A percentile compares a stretch with the other conserved stretches of the same genome.
These are phyloP conservation scores for Ogataea nakhonphanomensis DNA, from an alignment of 805 yeast genomes.

Conservation along the genomic window DNA sequence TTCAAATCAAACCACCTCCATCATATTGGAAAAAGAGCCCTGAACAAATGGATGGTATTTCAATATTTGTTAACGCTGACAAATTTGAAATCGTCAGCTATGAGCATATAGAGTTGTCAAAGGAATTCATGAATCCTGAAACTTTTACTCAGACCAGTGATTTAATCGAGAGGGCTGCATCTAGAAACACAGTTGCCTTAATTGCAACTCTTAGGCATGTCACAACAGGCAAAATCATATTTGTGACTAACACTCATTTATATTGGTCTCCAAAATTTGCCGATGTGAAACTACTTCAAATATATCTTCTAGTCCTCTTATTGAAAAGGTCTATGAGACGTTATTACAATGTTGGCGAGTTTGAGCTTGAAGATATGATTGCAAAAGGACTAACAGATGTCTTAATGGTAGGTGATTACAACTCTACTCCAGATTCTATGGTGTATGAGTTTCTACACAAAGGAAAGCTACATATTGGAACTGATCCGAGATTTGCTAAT, in stretches of 20 bases:
- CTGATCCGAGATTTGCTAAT: slow-evolving; percentile 20
- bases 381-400: slow-evolving; percentile 33
- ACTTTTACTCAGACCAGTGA: slow-evolving; percentile 34
- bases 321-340: slow-evolving; percentile 29
- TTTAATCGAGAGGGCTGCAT: slow-evolving; percentile 35
- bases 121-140: slow-evolving; percentile 24
- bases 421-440: slow-evolving; percentile 47
- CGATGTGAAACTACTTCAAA: slow-evolving; percentile 54
- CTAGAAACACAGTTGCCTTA: slow-evolving; percentile 56
- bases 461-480: slow-evolving; percentile 20
- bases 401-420: slow-evolving; percentile 55
- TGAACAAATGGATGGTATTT: slow-evolving; percentile 57
- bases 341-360: slow-evolving; percentile 11
- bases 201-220: slow-evolving; percentile 47
- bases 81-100: slow-evolving; percentile 42
- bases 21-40: slow-evolving; percentile 46
- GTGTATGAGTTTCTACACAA: slow-evolving; percentile 43
- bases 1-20: slow-evolving; percentile 49
- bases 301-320: slow-evolving; percentile 40
- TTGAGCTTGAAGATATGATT: slow-evolving; percentile 12
- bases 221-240: slow-evolving; percentile 36
- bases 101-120: slow-evolving; percentile 33
- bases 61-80: slow-evolving; percentile 47
- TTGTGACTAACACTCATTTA: slow-evolving; percentile 56
- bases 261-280: slow-evolving; percentile 54